Conservation (phyloP, 2,329 filamentous ascomycete species). For the Diaporthe sp. region DNA sequence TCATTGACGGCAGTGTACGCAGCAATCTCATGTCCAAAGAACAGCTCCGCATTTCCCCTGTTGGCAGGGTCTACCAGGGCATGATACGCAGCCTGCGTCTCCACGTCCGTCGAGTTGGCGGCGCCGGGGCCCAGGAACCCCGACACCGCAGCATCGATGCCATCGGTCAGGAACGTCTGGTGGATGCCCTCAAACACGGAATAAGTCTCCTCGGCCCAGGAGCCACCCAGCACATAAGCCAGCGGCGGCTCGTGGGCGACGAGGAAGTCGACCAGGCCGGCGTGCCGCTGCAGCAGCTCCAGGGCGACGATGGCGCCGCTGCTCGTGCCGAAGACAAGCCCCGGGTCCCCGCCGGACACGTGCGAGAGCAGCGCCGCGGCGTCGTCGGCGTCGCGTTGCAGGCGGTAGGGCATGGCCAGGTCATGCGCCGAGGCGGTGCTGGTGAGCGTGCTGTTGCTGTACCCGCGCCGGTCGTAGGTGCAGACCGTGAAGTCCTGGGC, state of each 20-base stretch:
- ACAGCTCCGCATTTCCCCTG: background rate
- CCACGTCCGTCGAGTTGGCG: conserved; percentile 1
- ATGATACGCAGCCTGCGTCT: conserved; percentile 2
- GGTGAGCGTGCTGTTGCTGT: conserved; percentile 41
- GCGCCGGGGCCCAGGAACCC: background rate
- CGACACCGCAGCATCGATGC: background rate
- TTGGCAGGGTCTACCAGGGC: background rate
- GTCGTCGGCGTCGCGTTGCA: conserved; percentile 49
- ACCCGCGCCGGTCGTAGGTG: conserved; percentile 47
- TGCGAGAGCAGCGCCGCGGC: conserved; percentile 41
- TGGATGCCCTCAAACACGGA: conserved; percentile 3
- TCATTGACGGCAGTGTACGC: conserved; percentile 2
- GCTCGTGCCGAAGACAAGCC: conserved; percentile 39
- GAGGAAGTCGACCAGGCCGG: conserved; percentile 26
- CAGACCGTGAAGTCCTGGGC: conserved; percentile 45
- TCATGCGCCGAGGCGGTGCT: conserved; percentile 41
- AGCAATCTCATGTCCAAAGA: conserved; percentile 4
- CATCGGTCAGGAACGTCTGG: background rate
- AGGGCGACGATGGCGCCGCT: conserved; percentile 40
- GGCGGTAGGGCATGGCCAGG: conserved; percentile 43
- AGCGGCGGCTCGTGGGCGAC: conserved; percentile 38
- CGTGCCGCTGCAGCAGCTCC: conserved; percentile 34
- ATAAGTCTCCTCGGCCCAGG: background rate
- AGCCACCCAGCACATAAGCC: background rate
- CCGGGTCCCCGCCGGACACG: conserved; percentile 31